phyloP scores from a whole-genome alignment of 768 basidiomycete species.

The Mycena albidolilacea region DNA sequence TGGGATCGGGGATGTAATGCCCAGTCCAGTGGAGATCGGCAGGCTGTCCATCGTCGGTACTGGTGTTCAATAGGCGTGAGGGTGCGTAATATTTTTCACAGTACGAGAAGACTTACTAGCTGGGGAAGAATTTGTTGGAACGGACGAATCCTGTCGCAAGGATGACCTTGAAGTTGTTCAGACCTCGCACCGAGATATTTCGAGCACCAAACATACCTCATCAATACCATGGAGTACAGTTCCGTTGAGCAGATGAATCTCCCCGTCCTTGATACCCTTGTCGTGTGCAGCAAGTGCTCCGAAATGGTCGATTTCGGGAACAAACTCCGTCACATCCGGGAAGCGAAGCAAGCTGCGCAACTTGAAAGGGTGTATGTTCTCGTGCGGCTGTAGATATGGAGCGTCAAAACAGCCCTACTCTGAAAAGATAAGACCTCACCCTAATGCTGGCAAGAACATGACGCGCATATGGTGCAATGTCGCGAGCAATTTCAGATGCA shows the following conservation, averaged over 20 bases:
- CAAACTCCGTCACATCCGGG: slow-evolving; percentile 44
- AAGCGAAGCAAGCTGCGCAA: slow-evolving; percentile 46
- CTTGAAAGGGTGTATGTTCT: slow-evolving; percentile 45
- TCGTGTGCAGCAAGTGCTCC: slow-evolving; percentile 36
- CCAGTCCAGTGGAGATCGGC: slow-evolving; percentile 45
- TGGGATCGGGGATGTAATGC: slow-evolving; percentile 53
- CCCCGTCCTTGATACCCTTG: slow-evolving; percentile 43
- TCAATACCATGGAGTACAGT: slow-evolving; percentile 47
- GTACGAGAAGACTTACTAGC: slow-evolving; percentile 20
- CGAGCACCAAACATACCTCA: slow-evolving; percentile 35
- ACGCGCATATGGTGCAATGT: slow-evolving; percentile 37
- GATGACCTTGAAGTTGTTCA: slow-evolving; percentile 37
- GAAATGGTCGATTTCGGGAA: slow-evolving; percentile 49
- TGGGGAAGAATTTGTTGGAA: slow-evolving; percentile 47
- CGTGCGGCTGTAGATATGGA: slow-evolving; percentile 34
- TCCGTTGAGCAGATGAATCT: slow-evolving; percentile 49
- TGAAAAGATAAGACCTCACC: slow-evolving; percentile 31
- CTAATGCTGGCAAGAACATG: slow-evolving; percentile 39
- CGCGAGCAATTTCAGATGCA: slow-evolving; percentile 43
- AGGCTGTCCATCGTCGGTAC: slow-evolving; percentile 37
- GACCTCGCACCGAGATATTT: neutral
- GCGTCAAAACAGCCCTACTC: neutral
- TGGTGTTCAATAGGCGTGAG: neutral
- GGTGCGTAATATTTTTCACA: neutral
- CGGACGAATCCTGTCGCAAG: slow-evolving; percentile 51